Conservation (phyloP, 1,139 yeast genomes). For the Debaryomyces sp. region DNA sequence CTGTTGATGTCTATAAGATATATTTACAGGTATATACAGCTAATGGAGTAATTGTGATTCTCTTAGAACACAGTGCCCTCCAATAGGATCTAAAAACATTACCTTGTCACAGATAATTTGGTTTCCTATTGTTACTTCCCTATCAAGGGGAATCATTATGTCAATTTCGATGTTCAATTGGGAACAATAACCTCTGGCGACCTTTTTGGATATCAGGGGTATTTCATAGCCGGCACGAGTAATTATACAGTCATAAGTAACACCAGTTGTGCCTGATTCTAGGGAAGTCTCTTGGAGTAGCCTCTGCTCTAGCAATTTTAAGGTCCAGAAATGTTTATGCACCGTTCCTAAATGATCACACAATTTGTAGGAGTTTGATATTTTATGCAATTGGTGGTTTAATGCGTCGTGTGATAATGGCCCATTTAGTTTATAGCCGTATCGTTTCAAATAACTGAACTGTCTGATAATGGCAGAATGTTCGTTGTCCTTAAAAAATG, state of each 20-base stretch:
- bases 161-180: slow-evolving; percentile 53
- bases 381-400: slow-evolving; percentile 17
- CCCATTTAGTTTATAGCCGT: slow-evolving; percentile 41
- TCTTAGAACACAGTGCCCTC: slow-evolving; percentile 36
- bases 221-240: slow-evolving; percentile 26
- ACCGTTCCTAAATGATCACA: slow-evolving; percentile 17
- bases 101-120: slow-evolving; percentile 44
- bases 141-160: slow-evolving; percentile 23
- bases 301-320: slow-evolving; percentile 27
- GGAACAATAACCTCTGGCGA: slow-evolving; percentile 41
- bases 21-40: slow-evolving; percentile 2
- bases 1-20: not conserved
- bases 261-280: not conserved
- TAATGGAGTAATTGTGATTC: slow-evolving; percentile 9
- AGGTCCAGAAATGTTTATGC: slow-evolving; percentile 26
- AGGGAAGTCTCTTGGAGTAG: slow-evolving; percentile 8
- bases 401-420: slow-evolving; percentile 24
- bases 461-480: not conserved
- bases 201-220: slow-evolving; percentile 12
- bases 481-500: not conserved
- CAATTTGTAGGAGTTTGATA: slow-evolving; percentile 20
- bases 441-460: slow-evolving; percentile 32
- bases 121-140: slow-evolving; percentile 42
- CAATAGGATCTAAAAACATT: slow-evolving; percentile 35
- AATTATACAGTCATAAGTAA: slow-evolving; percentile 26